Evolutionary conservation across 2,329 filamentous ascomycete species (phyloP).

Genomic region (Hymenoscyphus scutula): DNA sequence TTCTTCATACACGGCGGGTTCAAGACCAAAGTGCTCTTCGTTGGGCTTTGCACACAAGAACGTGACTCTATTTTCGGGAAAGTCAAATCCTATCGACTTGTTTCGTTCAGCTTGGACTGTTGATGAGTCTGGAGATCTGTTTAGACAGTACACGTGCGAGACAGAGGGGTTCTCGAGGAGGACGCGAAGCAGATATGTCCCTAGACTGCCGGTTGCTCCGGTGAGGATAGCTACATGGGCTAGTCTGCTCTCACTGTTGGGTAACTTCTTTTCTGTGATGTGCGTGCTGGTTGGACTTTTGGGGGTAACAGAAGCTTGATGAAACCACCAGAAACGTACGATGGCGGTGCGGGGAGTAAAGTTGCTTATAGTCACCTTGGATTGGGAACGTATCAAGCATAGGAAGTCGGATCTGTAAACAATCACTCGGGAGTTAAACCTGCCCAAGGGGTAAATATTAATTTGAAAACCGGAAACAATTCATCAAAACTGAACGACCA

Average conservation of each 20-base stretch:
- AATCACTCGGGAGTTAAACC: too few relatives aligned
- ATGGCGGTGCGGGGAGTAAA: too few relatives aligned
- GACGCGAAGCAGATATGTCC: slow-evolving; percentile 45
- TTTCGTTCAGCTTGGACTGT: slow-evolving; percentile 19
- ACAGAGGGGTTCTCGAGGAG: slow-evolving; percentile 37
- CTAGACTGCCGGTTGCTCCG: slow-evolving; percentile 48
- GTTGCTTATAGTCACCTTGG: too few relatives aligned
- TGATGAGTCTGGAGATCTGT: slow-evolving; percentile 35
- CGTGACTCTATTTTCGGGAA: slow-evolving; percentile 39
- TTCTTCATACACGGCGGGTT: background rate
- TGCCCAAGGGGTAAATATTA: too few relatives aligned
- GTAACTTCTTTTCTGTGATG: background rate
- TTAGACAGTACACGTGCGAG: slow-evolving; percentile 47
- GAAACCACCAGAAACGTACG: too few relatives aligned
- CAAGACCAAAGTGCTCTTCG: slow-evolving; percentile 48
- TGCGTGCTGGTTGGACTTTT: background rate
- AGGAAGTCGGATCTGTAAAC: too few relatives aligned
- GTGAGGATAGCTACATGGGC: slow-evolving; percentile 40
- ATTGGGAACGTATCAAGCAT: too few relatives aligned
- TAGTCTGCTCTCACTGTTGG: background rate
- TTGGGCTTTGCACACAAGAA: slow-evolving; percentile 50
- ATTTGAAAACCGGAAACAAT: too few relatives aligned
- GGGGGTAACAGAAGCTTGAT: too few relatives aligned
- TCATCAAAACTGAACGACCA: too few relatives aligned
- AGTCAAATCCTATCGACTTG: slow-evolving; percentile 37